Evolutionary conservation across 805 yeast species (phyloP).

Genomic region (Hanseniaspora nectarophila): DNA sequence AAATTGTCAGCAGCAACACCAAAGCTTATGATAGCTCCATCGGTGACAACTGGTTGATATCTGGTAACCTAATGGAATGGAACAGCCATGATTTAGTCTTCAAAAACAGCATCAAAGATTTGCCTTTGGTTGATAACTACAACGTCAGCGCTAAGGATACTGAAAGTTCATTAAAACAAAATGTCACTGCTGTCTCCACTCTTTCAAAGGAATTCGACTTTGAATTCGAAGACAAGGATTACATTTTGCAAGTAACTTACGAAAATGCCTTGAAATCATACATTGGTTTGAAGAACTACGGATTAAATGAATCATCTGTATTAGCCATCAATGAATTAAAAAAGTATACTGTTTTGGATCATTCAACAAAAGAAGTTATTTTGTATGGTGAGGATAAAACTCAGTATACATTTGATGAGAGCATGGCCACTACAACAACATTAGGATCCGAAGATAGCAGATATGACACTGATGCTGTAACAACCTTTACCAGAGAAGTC

Average conservation of each 20-base stretch:
- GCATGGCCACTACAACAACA: background rate
- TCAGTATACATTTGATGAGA: constrained; percentile 14
- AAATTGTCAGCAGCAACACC: constrained; percentile 42
- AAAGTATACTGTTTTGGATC: background rate
- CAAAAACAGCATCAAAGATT: constrained; percentile 20
- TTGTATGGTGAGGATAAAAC: constrained; percentile 13
- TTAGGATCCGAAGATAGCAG: constrained; percentile 15
- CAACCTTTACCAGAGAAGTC: constrained; percentile 17
- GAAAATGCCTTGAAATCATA: constrained; percentile 30
- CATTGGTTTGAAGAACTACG: constrained; percentile 31
- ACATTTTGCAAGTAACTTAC: constrained; percentile 18
- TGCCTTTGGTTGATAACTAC: constrained; percentile 6
- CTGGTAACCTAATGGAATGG: constrained; percentile 47
- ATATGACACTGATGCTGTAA: constrained; percentile 25
- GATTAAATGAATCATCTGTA: constrained; percentile 26
- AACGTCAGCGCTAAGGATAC: constrained; percentile 14
- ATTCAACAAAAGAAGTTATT: background rate
- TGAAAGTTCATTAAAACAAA: constrained; percentile 20
- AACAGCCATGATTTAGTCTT: constrained; percentile 36
- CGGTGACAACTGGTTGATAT: constrained; percentile 49
- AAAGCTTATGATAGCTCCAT: constrained; percentile 24
- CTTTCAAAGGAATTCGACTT: constrained; percentile 5
- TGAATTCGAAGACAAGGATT: constrained; percentile 2
- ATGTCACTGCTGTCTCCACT: constrained; percentile 15
- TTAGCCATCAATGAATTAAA: background rate